Percentiles rank a stretch among this genome's conserved stretches.
Conservation (phyloP, 2,329 filamentous ascomycete species). For the Fusarium metavorans region DNA sequence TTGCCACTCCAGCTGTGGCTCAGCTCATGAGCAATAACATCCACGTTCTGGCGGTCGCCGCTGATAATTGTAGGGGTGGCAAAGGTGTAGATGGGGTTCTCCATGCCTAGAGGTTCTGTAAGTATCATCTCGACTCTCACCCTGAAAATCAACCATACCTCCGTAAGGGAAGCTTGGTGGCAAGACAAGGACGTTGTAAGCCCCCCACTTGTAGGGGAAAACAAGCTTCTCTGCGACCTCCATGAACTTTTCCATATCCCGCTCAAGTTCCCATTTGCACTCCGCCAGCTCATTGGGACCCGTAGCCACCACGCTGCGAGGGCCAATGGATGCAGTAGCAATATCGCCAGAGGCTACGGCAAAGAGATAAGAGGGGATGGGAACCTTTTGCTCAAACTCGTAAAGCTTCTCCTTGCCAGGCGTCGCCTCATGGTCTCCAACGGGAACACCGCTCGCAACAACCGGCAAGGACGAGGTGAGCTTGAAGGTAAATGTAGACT, state of each 20-base stretch:
- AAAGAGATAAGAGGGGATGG: slow-evolving; percentile 94
- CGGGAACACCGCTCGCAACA: slow-evolving; percentile 85
- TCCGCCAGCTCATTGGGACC: slow-evolving; percentile 87
- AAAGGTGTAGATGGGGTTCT: slow-evolving; percentile 95
- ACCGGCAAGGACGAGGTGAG: slow-evolving; percentile 89
- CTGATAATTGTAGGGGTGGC: slow-evolving; percentile 95
- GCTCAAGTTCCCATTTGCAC: slow-evolving; percentile 92
- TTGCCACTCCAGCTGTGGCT: slow-evolving; percentile 90
- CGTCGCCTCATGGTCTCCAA: slow-evolving; percentile 57
- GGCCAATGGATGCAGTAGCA: slow-evolving; percentile 85
- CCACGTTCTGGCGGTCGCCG: slow-evolving; percentile 90
- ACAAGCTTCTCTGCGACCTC: slow-evolving; percentile 84
- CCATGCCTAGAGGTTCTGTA: slow-evolving; percentile 70
- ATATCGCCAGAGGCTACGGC: slow-evolving; percentile 92
- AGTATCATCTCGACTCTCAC: background rate
- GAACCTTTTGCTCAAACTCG: slow-evolving; percentile 88
- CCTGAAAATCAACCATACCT: slow-evolving; percentile 60
- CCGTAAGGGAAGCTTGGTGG: slow-evolving; percentile 93
- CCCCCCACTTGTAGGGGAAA: slow-evolving; percentile 92
- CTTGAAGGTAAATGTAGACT: slow-evolving; percentile 92
- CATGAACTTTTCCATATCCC: slow-evolving; percentile 92
- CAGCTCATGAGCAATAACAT: slow-evolving; percentile 92
- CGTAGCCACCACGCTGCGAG: slow-evolving; percentile 85
- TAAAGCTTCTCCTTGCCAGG: slow-evolving; percentile 73
- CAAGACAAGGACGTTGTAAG: slow-evolving; percentile 93